phyloP scores from a whole-genome alignment of 768 basidiomycete species.

The Phanerochaete carnosa region DNA sequence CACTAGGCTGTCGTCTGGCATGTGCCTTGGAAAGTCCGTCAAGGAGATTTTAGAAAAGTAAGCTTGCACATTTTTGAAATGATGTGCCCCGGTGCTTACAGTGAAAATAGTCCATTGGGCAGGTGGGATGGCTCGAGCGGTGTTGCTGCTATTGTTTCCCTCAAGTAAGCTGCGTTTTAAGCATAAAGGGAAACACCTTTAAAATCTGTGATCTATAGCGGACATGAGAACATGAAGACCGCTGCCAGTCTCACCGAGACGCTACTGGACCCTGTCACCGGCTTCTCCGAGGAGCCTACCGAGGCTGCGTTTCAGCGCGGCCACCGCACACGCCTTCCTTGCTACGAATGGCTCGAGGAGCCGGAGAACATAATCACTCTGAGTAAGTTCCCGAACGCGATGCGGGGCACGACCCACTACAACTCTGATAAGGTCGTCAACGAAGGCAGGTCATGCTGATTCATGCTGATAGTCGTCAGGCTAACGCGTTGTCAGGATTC shows the following conservation, averaged over 20 bases:
- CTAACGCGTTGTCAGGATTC: slow-evolving; percentile 13
- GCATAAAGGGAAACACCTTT: neutral
- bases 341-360: slow-evolving; percentile 9
- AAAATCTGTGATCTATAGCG: slow-evolving; percentile 6
- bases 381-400: slow-evolving; percentile 1
- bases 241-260: slow-evolving; percentile 17
- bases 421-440: slow-evolving; percentile 4
- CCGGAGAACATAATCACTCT: slow-evolving; percentile 10
- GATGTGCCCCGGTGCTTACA: neutral
- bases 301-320: slow-evolving; percentile 15
- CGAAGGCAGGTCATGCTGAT: neutral
- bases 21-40: slow-evolving; percentile 18
- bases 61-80: neutral
- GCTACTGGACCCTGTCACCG: slow-evolving; percentile 19
- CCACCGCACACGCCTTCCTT: slow-evolving; percentile 10
- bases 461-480: neutral
- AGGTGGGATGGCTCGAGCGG: slow-evolving; percentile 9
- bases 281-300: slow-evolving; percentile 15
- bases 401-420: slow-evolving; percentile 11
- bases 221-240: slow-evolving; percentile 18
- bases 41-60: slow-evolving; percentile 3
- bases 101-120: slow-evolving; percentile 1
- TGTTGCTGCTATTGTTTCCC: slow-evolving; percentile 7
- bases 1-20: slow-evolving; percentile 21
- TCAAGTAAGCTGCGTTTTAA: neutral